phyloP scores from a whole-genome alignment of 257 asterid genomes.

The Fraxinus anomala region DNA sequence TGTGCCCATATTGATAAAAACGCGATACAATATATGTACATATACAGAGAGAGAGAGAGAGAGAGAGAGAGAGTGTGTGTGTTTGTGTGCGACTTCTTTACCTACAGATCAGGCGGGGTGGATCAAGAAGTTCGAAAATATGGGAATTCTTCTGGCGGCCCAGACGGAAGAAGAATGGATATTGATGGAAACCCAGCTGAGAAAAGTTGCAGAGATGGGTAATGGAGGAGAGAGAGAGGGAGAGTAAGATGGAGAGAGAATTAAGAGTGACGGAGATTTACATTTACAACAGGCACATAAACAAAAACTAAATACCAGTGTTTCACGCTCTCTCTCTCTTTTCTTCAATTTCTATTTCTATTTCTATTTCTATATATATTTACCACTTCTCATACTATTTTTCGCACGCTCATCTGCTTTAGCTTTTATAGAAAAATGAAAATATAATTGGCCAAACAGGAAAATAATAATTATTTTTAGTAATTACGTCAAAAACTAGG shows the following conservation, averaged over 20 bases:
- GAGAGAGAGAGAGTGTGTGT: neutral
- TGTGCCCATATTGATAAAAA: neutral
- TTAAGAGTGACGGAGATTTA: slow-evolving; percentile 26
- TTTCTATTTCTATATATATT: neutral
- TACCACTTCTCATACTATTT: neutral
- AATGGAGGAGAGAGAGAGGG: slow-evolving; percentile 40
- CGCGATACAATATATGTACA: neutral
- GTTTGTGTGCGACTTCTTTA: slow-evolving; percentile 8
- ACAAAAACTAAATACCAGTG: slow-evolving; percentile 33
- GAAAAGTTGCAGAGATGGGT: slow-evolving; percentile 49
- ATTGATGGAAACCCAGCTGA: slow-evolving; percentile 38
- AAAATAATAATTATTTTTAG: no score
- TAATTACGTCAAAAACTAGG: neutral
- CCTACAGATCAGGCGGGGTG: slow-evolving; percentile 38
- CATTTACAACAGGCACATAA: slow-evolving; percentile 16
- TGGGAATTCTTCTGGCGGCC: slow-evolving; percentile 30
- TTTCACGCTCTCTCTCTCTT: slow-evolving; percentile 35
- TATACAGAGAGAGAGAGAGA: neutral
- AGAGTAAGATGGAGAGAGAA: slow-evolving; percentile 24
- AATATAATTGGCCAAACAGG: neutral
- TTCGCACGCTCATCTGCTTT: neutral
- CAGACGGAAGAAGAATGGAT: slow-evolving; percentile 22
- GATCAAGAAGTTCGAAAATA: slow-evolving; percentile 24
- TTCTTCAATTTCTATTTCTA: neutral
- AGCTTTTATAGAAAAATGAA: no score